Base-by-base conservation (phyloP, 306 rosid genomes). In the Corylus americana region DNA sequence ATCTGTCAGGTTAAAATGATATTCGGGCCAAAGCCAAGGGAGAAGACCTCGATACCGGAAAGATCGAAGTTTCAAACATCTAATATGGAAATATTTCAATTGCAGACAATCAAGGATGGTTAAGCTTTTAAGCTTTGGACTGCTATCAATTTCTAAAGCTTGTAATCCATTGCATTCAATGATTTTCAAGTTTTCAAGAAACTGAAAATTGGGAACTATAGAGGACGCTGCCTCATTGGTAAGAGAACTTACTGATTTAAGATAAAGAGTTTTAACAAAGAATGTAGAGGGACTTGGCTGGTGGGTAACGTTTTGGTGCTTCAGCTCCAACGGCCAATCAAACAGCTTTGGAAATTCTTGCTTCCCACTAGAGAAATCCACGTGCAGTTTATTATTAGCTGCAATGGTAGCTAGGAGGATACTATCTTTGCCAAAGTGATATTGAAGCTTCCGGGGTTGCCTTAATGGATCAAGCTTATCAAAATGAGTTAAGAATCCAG, bases 1-100 rank as follows among this genome's bases (percentile, higher is more conserved):
- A 81, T 87, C 86, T 62, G 73, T 80, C 61, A 93, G 77, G 76
- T 93, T 93, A 84, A 91, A 93, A 78, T 91, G 97, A 57, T 74
- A 53, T 73, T 89, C 87, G 10, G 87, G 87, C 78, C 47, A 50
- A 80, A 94, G 86, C 77, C 17, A 20, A 47, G 98, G 97, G 72
- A 90, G 90, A 14, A 59, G 77, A 16, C 98, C 97, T 39, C 90
- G 61, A 22, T 77, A 90, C 4, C 73, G 73, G 79, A 94, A 89
- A 22, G 79, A 74, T 71, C 48, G 75, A 55, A 94, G 98, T 64
- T 89, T 92, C 22, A 79, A 84, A 57, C 84, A 83, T 75, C 77
- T 86, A 13, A 90, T 86, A 42, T 83, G 82, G 48, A 93, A 83
- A 67, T 49, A 78, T 67, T 88, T 83, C 75, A 93, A 78, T 42